Conservation (phyloP, 352 stramenopile genomes). For the Pythium utonaiense region DNA sequence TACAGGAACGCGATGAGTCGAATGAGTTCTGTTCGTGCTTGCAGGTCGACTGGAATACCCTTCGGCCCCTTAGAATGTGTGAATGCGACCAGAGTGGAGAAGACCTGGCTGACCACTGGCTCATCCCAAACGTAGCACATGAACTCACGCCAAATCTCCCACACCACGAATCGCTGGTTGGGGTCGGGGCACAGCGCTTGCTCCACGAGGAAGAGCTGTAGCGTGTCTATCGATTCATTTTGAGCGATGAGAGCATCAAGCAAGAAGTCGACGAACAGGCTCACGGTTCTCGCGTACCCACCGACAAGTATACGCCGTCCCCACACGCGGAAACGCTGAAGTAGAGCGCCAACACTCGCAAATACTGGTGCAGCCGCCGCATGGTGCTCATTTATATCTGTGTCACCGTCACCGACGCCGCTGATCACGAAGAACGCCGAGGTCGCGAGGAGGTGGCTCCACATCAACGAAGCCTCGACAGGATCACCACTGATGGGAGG, state of each 20-base stretch:
- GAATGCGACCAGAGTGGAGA: conserved; percentile 38
- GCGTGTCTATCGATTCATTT: conserved; percentile 25
- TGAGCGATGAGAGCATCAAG: conserved; percentile 26
- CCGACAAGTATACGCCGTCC: conserved; percentile 15
- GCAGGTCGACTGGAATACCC: conserved; percentile 21
- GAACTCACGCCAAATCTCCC: conserved; percentile 55
- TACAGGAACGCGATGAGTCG: conserved; percentile 48
- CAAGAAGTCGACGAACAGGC: conserved; percentile 42
- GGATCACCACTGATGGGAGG: neutral
- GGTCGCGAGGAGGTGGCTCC: conserved; percentile 3
- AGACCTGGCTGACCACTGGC: conserved; percentile 16
- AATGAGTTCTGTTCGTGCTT: conserved; percentile 34
- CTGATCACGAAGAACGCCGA: conserved; percentile 6
- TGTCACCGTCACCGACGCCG: neutral
- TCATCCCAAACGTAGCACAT: conserved; percentile 55
- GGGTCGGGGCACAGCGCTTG: conserved; percentile 47
- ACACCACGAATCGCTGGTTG: conserved; percentile 39
- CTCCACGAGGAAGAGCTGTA: conserved; percentile 51
- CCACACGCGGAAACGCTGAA: conserved; percentile 39
- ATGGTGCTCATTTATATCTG: neutral
- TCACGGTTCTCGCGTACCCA: neutral
- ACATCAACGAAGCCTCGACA: conserved; percentile 1
- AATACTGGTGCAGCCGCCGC: neutral
- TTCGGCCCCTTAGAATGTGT: conserved; percentile 25
- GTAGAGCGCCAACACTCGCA: conserved; percentile 24